A percentile compares a stretch with the other conserved stretches of the same genome.
phyloP scores from a whole-genome alignment of 1,284 basidiomycete species.

The Sporisorium iseilematis-ciliati region DNA sequence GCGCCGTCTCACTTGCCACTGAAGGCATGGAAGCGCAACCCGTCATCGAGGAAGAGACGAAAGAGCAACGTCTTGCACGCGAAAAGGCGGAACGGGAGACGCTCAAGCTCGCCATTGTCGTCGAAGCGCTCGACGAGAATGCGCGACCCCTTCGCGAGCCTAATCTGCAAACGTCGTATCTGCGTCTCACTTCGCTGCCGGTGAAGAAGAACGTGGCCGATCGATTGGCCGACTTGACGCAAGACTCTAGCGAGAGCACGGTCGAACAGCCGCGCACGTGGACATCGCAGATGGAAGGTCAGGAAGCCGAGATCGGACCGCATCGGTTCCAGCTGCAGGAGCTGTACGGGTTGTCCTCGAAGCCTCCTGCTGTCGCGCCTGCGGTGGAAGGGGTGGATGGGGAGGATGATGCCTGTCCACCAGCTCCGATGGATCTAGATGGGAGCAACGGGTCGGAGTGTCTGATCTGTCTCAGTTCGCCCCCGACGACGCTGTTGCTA shows the following conservation, averaged over 20 bases:
- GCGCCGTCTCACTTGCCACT: not conserved
- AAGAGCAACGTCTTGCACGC: slow-evolving; percentile 53
- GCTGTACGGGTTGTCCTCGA: slow-evolving; percentile 62
- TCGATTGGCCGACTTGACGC: slow-evolving; percentile 13
- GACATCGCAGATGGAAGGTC: slow-evolving; percentile 61
- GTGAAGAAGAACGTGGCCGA: slow-evolving; percentile 25
- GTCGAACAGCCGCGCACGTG: slow-evolving; percentile 23
- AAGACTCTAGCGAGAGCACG: not conserved
- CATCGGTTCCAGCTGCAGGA: slow-evolving; percentile 67
- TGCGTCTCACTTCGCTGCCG: slow-evolving; percentile 56
- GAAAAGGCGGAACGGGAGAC: slow-evolving; percentile 63
- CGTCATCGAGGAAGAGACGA: slow-evolving; percentile 48
- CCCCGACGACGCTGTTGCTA: slow-evolving; percentile 64
- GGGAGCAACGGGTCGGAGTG: slow-evolving; percentile 60
- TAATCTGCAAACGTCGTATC: slow-evolving; percentile 63
- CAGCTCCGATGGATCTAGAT: slow-evolving; percentile 37
- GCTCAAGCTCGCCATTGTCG: slow-evolving; percentile 59
- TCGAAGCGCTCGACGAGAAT: slow-evolving; percentile 67
- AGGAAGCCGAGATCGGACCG: slow-evolving; percentile 66
- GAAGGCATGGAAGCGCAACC: slow-evolving; percentile 17
- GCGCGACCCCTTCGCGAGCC: slow-evolving; percentile 55
- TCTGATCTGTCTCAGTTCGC: slow-evolving; percentile 63
- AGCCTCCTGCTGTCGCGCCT: slow-evolving; percentile 48
- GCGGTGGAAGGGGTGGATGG: slow-evolving; percentile 25
- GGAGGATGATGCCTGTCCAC: slow-evolving; percentile 26